These are phyloP conservation scores for Saccharomycopsis sp. DNA, from an alignment of 805 yeast species.

Conservation along the genomic window DNA sequence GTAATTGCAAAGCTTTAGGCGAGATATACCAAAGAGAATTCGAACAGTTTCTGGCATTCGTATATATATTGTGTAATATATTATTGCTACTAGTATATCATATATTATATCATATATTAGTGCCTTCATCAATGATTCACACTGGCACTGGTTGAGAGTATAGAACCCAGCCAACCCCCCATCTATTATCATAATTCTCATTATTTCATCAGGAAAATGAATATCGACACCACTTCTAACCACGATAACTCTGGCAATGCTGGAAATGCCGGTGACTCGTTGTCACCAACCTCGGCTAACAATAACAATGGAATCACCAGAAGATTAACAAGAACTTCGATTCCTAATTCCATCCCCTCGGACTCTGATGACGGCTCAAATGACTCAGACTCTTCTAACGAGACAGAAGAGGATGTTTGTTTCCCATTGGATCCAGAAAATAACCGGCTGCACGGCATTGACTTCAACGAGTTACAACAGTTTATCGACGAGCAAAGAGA, in stretches of 20 bases:
- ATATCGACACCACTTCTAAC: not conserved
- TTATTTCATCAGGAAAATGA: not conserved
- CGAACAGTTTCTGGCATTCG: no score
- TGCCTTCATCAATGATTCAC: not conserved
- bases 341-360: slow-evolving; percentile 37
- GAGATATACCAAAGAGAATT: no score
- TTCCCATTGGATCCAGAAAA: slow-evolving; percentile 81
- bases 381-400: slow-evolving; percentile 74
- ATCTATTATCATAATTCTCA: no score
- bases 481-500: slow-evolving; percentile 58
- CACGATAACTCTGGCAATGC: not conserved
- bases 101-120: not conserved
- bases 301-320: not conserved
- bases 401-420: slow-evolving; percentile 96
- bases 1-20: not conserved
- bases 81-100: no score
- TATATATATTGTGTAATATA: no score
- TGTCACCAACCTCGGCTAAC: not conserved
- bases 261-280: not conserved
- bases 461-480: slow-evolving; percentile 85
- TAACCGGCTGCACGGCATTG: slow-evolving; percentile 57
- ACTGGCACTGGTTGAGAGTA: no score
- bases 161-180: no score
- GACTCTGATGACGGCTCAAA: slow-evolving; percentile 54
- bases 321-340: slow-evolving; percentile 29